phyloP scores from a whole-genome alignment of 768 basidiomycete species.

The Calocera viscosa region DNA sequence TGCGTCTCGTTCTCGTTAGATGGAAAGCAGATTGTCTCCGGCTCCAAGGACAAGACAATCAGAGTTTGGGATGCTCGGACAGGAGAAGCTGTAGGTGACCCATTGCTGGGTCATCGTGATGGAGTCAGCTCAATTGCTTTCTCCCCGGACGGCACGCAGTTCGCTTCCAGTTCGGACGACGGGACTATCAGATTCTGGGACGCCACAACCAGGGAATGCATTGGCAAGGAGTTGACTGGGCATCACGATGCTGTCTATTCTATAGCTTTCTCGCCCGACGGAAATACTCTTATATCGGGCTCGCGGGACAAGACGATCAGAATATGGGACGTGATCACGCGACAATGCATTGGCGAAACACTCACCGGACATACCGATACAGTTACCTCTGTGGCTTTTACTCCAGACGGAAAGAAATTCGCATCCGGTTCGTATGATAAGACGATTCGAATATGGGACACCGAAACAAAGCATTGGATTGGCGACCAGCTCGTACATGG shows the following conservation, averaged over 20 bases:
- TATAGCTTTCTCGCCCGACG: constrained; percentile 16
- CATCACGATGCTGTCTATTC: too few relatives aligned
- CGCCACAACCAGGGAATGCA: not conserved
- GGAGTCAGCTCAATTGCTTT: constrained; percentile 28
- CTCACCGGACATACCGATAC: not conserved
- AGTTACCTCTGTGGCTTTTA: constrained; percentile 4
- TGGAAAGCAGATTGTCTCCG: constrained; percentile 1
- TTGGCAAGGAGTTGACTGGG: not conserved
- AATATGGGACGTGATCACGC: constrained; percentile 10
- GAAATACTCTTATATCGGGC: not conserved
- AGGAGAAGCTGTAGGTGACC: constrained; percentile 21
- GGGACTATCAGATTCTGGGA: constrained; percentile 12
- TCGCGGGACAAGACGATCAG: not conserved
- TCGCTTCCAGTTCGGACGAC: constrained; percentile 11
- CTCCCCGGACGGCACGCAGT: constrained; percentile 13
- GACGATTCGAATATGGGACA: constrained; percentile 35
- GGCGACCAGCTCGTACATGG: constrained; percentile 29
- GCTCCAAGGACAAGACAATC: constrained; percentile 8
- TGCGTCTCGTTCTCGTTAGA: too few relatives aligned
- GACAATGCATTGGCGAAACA: too few relatives aligned
- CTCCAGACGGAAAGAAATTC: not conserved
- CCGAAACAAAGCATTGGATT: constrained; percentile 28
- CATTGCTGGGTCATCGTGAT: constrained; percentile 9
- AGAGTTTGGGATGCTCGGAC: constrained; percentile 23
- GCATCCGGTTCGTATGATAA: constrained; percentile 26